These are phyloP conservation scores for Uronychia setigera DNA, from an alignment of 73 alveolate genomes.

Conservation along the genomic window DNA sequence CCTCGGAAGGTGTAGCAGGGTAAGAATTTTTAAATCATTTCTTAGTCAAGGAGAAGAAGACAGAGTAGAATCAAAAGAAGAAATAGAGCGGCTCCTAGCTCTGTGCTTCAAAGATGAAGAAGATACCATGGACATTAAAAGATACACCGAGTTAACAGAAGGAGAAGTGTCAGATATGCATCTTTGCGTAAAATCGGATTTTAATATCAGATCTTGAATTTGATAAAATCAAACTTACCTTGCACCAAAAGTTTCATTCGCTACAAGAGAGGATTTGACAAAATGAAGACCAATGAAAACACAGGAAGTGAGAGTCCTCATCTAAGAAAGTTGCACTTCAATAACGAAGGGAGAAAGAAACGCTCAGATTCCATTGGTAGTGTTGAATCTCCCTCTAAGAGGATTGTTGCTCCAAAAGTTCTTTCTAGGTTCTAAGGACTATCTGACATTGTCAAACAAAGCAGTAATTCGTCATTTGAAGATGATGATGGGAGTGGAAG, in stretches of 20 bases:
- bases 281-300: background rate
- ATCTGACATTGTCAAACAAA: background rate
- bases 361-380: slow-evolving; percentile 1
- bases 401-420: background rate
- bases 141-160: slow-evolving; percentile 29
- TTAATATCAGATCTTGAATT: slow-evolving; percentile 17
- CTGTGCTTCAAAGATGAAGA: slow-evolving; percentile 33
- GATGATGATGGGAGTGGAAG: slow-evolving; percentile 2
- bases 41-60: slow-evolving; percentile 21
- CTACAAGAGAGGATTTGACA: slow-evolving; percentile 22
- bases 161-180: slow-evolving; percentile 43
- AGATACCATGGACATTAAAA: slow-evolving; percentile 14
- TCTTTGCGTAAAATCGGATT: slow-evolving; percentile 16
- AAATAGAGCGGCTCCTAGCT: slow-evolving; percentile 38
- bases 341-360: too few species aligned
- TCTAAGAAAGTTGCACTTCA: background rate
- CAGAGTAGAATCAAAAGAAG: slow-evolving; percentile 43
- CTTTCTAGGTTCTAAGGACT: background rate
- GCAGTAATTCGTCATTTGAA: background rate
- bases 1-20: slow-evolving; percentile 59
- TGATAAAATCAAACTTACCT: slow-evolving; percentile 42
- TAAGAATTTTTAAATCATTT: slow-evolving; percentile 7
- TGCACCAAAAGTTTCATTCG: slow-evolving; percentile 50
- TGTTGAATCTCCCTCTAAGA: background rate
- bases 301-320: background rate